Conservation (phyloP, 352 stramenopile species). For the Phytophthora lateralis region DNA sequence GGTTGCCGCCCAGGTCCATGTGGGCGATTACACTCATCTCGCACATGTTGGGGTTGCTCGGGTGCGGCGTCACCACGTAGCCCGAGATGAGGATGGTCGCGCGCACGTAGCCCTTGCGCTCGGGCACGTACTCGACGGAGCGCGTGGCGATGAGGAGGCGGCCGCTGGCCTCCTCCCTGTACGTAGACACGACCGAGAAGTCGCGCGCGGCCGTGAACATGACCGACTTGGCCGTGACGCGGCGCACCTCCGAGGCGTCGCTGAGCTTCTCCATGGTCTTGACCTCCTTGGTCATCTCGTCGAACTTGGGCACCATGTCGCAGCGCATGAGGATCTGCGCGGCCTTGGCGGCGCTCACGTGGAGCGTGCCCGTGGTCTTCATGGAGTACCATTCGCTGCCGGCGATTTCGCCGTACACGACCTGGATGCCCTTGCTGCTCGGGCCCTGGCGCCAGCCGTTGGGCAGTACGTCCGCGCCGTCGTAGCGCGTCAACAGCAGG, state of each 20-base stretch:
- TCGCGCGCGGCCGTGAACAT: constrained; percentile 82
- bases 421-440: constrained; percentile 70
- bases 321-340: constrained; percentile 53
- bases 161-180: constrained; percentile 49
- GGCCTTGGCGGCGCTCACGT: constrained; percentile 58
- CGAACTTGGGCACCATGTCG: constrained; percentile 76
- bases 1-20: constrained; percentile 77
- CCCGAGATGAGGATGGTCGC: constrained; percentile 62
- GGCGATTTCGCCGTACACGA: constrained; percentile 67
- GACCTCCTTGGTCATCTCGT: constrained; percentile 84
- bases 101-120: constrained; percentile 56
- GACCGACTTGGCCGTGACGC: constrained; percentile 65
- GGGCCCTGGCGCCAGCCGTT: constrained; percentile 72
- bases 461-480: constrained; percentile 62
- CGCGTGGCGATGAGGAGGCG: constrained; percentile 75
- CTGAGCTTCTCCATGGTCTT: constrained; percentile 65
- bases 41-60: constrained; percentile 65
- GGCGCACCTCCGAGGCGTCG: constrained; percentile 65
- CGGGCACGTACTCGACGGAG: constrained; percentile 62
- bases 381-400: constrained; percentile 79
- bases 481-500: constrained; percentile 60
- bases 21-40: constrained; percentile 74
- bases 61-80: constrained; percentile 71
- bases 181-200: constrained; percentile 73
- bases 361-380: constrained; percentile 64